phyloP scores from a whole-genome alignment of 257 asterid genomes.

The Asclepias syriaca region DNA sequence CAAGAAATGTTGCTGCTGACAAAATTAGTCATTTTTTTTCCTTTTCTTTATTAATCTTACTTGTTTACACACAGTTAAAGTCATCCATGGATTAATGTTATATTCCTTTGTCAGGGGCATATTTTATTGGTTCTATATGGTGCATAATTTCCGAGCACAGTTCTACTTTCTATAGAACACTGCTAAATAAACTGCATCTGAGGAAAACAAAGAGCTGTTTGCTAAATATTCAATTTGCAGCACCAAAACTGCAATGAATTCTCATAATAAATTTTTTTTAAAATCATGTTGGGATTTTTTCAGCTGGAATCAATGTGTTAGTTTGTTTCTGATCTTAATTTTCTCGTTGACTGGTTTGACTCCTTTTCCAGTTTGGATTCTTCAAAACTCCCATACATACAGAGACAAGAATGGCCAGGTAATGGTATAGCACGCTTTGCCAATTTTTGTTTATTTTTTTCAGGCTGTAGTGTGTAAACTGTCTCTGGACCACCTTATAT shows the following conservation, averaged over 20 bases:
- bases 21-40: no score
- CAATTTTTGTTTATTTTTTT: not conserved
- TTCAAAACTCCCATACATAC: not conserved
- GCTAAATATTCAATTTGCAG: not conserved
- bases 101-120: not conserved
- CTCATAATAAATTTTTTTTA: not conserved
- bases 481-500: not conserved
- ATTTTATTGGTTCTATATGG: not conserved
- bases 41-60: not conserved
- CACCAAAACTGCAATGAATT: no score
- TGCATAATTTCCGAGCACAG: not conserved
- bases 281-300: not conserved
- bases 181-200: no score
- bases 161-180: not conserved
- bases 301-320: not conserved
- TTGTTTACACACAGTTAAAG: not conserved
- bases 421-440: not conserved
- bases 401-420: not conserved
- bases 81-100: not conserved
- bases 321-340: not conserved
- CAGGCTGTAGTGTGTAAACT: not conserved
- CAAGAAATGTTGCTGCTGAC: not conserved
- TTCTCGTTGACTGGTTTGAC: not conserved
- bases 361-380: not conserved
- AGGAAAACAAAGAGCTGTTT: not conserved